A percentile compares a stretch with the other conserved stretches of the same genome.
Evolutionary conservation across 2,329 filamentous ascomycete genomes (phyloP).

Genomic region (Pseudogymnoascus sp.): DNA sequence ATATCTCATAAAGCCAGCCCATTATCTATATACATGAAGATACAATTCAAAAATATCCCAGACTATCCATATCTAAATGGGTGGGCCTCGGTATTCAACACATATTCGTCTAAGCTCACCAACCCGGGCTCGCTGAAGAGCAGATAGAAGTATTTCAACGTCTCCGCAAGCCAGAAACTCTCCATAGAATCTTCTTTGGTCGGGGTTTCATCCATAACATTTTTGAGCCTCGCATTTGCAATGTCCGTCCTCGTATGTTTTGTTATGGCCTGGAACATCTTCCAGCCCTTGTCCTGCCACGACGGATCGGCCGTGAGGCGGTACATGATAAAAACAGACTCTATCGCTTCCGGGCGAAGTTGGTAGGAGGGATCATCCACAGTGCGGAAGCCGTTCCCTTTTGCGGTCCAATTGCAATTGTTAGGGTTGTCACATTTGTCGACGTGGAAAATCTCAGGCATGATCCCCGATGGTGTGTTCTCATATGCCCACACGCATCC

Average conservation of each 20-base stretch:
- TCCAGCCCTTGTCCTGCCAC: conserved; percentile 38
- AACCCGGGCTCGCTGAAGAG: conserved; percentile 56
- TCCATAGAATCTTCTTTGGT: conserved; percentile 45
- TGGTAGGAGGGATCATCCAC: conserved; percentile 33
- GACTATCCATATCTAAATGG: conserved; percentile 18
- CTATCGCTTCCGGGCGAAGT: conserved; percentile 55
- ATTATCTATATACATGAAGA: neutral
- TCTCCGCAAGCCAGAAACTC: conserved; percentile 56
- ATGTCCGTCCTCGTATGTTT: conserved; percentile 34
- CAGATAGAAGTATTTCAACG: conserved; percentile 76
- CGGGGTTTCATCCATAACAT: conserved; percentile 27
- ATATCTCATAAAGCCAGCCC: neutral
- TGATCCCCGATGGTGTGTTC: conserved; percentile 47
- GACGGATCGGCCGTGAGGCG: conserved; percentile 24
- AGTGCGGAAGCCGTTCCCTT: conserved; percentile 11
- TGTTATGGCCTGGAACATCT: conserved; percentile 40
- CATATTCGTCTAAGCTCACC: conserved; percentile 53
- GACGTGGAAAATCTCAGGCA: conserved; percentile 47
- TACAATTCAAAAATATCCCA: neutral
- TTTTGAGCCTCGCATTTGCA: conserved; percentile 34
- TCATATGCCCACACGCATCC: conserved; percentile 57
- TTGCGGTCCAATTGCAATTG: conserved; percentile 20
- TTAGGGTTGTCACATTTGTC: conserved; percentile 19
- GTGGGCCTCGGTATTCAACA: conserved; percentile 33
- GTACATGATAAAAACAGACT: conserved; percentile 56